Base-by-base conservation (phyloP, 441 rosid genomes). In the Adansonia rubrostipa region DNA sequence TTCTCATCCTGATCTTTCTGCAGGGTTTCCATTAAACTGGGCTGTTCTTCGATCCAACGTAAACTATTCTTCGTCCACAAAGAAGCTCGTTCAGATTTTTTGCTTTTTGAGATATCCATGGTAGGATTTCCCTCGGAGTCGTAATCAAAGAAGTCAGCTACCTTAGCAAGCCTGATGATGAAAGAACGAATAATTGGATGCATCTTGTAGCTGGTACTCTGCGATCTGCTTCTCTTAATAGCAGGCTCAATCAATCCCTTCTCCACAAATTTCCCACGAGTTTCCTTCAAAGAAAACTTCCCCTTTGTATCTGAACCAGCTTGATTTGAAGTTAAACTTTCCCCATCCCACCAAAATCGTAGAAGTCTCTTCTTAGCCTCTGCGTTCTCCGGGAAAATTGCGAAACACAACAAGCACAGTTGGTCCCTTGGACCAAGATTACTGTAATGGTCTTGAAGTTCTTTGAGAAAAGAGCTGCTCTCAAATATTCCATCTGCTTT, bases 271-370 rank as follows among this genome's bases (percentile, higher is more conserved):
- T 80, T 13, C 7, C 9, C 0, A 8, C 90, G 76, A 75, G 83
- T 76, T 0, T 0, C 0, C 6, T 78, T 48, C 77, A 19, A 5
- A 20, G 1, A 11, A 89, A 61, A 73, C 83, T 64, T 0, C 0
- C 0, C n/a, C 67, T 3, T 7, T n/a, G 3, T 4, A 1, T 19
- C 50, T 36, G 4, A 0, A 8, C 0, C 7, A 61, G 42, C 28
- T 15, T 17, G 56, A 51, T 0, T 0, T 42, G 50, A 2, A 4
- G 19, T 2, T 33, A 86, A 63, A 4, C 82, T 53, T 0, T 91
- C 90, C 11, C 88, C 91, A 6, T 82, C 15, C 93, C 92, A 91
- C 95, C 91, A 89, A 67, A 83, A 80, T 71, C 73, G 81, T 20
- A 88, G 63, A 76, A 88, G 61, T 44, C 88, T 86, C 79, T 85